phyloP scores from a whole-genome alignment of 202 grass and related monocot species.

The Setaria viridis region DNA sequence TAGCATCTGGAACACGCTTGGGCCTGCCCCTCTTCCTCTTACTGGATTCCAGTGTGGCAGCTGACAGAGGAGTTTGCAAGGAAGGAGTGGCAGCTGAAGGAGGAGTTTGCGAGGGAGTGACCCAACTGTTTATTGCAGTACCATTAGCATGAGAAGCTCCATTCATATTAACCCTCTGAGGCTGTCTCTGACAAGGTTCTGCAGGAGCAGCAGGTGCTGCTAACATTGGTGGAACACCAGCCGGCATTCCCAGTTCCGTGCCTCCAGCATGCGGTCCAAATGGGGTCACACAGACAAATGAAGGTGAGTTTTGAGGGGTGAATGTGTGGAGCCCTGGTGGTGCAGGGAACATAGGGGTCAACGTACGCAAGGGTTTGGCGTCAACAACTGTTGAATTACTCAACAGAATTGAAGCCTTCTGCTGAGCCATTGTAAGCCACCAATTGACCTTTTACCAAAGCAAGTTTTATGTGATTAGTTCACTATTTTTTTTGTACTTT shows the following conservation, averaged over 20 bases:
- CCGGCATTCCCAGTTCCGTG: constrained; percentile 39
- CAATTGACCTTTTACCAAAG: neutral
- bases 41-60: constrained; percentile 28
- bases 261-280: constrained; percentile 61
- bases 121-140: constrained; percentile 18
- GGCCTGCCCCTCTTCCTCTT: constrained; percentile 53
- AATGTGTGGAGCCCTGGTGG: constrained; percentile 73
- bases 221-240: constrained; percentile 50
- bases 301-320: constrained; percentile 62
- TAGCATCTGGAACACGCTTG: constrained; percentile 35
- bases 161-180: constrained; percentile 44
- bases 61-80: constrained; percentile 1
- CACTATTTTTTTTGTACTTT: constrained; percentile 28
- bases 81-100: neutral
- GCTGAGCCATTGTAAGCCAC: constrained; percentile 39
- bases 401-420: neutral
- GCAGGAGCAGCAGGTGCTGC: constrained; percentile 35
- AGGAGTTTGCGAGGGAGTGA: constrained; percentile 20
- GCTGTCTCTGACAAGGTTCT: constrained; percentile 37
- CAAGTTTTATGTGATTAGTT: neutral
- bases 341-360: constrained; percentile 90
- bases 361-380: constrained; percentile 75
- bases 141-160: constrained; percentile 47
- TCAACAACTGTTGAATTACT: constrained; percentile 56
- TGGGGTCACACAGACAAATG: constrained; percentile 70